Percentiles rank a stretch among this genome's conserved stretches.
Conservation (phyloP, 78 protist genomes). For the Mastigamoeba balamuthi region DNA sequence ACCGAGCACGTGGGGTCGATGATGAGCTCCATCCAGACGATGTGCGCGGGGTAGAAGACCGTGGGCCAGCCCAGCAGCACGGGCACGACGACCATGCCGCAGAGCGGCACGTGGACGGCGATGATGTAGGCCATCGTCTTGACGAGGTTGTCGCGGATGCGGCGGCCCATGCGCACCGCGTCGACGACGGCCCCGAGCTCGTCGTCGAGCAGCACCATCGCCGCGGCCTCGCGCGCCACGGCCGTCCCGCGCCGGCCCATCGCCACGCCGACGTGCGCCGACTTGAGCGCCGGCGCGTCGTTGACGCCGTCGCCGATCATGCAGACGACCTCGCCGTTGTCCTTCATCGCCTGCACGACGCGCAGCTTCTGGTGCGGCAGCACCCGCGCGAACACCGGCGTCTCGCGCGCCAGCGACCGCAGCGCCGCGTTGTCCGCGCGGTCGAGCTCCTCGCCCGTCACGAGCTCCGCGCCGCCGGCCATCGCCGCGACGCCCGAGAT, state of each 20-base stretch:
- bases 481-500: too few relatives aligned
- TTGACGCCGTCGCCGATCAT: constrained; percentile 95
- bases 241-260: constrained; percentile 97
- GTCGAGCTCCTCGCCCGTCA: too few relatives aligned
- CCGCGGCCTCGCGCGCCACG: constrained; percentile 88
- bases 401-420: not conserved
- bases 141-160: not conserved
- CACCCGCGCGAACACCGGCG: not conserved
- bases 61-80: not conserved
- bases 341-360: constrained; percentile 74
- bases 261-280: constrained; percentile 91
- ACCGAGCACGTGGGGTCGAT: not conserved
- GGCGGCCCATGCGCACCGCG: constrained; percentile 82
- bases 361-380: constrained; percentile 53
- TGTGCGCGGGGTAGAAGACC: not conserved
- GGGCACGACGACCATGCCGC: not conserved
- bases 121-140: not conserved
- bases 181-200: constrained; percentile 90
- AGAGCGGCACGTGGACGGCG: not conserved
- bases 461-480: too few relatives aligned
- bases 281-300: constrained; percentile 90
- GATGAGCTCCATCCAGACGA: not conserved
- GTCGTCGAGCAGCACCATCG: constrained; percentile 92
- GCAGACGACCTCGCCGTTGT: constrained; percentile 53
- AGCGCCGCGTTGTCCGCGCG: not conserved